Evolutionary conservation across 495 filamentous ascomycete genomes (phyloP).

Genomic region (Penicillium verhagenii): DNA sequence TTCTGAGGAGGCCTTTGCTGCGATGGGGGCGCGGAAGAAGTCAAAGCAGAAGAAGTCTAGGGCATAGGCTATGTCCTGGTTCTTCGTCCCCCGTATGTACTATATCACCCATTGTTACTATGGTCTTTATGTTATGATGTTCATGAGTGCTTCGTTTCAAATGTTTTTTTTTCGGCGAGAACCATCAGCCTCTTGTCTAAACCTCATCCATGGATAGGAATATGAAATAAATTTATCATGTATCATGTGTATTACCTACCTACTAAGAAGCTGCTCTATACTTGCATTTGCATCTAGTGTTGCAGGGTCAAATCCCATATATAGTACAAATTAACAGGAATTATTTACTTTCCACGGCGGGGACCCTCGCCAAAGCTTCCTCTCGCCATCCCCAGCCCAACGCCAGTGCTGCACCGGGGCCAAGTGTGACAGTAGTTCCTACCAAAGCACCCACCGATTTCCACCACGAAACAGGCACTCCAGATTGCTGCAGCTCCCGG

Average conservation of each 20-base stretch:
- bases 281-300: not conserved
- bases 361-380: not conserved
- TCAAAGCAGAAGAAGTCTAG: constrained; percentile 17
- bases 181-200: no score
- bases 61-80: constrained; percentile 6
- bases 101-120: not conserved
- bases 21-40: constrained; percentile 25
- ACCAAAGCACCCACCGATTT: not conserved
- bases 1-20: constrained; percentile 35
- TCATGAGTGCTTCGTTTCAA: not conserved
- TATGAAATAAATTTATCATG: no score
- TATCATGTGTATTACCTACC: no score
- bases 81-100: not conserved
- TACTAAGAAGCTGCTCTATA: no score
- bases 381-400: not conserved
- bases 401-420: not conserved
- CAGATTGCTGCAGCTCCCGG: not conserved
- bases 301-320: not conserved
- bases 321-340: not conserved
- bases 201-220: no score
- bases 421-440: not conserved
- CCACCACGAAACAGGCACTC: not conserved
- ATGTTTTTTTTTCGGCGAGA: not conserved
- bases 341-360: not conserved
- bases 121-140: not conserved